Evolutionary conservation across 139 green algal genomes (phyloP), one percentile per base, ranked within the genome.

Genomic region (Diplosphaera chodatii): DNA sequence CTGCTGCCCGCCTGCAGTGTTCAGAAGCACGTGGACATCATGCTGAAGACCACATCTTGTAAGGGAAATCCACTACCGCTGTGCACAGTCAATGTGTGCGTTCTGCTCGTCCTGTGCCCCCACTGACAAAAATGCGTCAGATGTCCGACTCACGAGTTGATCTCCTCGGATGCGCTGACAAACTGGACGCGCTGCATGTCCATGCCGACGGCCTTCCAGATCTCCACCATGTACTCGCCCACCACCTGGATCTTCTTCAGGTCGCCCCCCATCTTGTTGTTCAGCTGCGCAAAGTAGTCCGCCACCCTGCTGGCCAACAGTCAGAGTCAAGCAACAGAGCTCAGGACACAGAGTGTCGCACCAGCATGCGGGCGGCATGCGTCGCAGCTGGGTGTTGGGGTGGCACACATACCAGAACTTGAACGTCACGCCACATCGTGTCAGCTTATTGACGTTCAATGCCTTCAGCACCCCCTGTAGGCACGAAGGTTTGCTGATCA

Each of bases 361-460:
- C 13, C 37, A 13, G 10, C 37, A 13, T 13, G 8, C 10, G 10
- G 13, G 37, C 37, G 8, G 37, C 37, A 8, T 48, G 10, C 37
- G 37, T 21, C 13, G 37, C 37, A 48, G 8, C 10, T 48, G 37
- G 37, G 37, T 13, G 13, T 8, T 21, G 6, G 27, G n/a, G 32
- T 20, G 31, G 28, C 32, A 41, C 67, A 28, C 78, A 55, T 68
- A 87, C 91, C 92, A 96, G 80, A 97, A 97, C 78, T 98, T 98
- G 88, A 99, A 99, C 16, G 81, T 90, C 59, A 92, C 91, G 13
- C 93, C 94, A 21, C 83, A 87, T 78, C 92, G 90, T 23, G 95
- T 98, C 0, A 99, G 88, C 82, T 97, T 97, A 84, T 99, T 99
- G 22, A 99, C 95, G 72, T 99, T 99, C 33, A 99, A 84, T 28